Conservation (phyloP, 169 alveolate genomes). For the Plasmodium berghei region DNA sequence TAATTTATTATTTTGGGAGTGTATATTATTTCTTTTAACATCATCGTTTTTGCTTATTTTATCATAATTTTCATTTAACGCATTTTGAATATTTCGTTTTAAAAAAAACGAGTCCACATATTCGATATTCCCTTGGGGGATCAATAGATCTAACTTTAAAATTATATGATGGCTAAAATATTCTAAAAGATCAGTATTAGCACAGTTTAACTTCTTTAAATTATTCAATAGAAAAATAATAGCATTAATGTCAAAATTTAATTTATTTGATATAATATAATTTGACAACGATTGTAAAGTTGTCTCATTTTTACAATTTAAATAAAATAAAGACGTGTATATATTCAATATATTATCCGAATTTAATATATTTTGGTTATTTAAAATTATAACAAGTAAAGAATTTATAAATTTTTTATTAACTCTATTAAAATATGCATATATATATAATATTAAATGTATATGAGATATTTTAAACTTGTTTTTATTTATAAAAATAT, state of each 20-base stretch:
- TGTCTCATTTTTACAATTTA: constrained; percentile 57
- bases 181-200: constrained; percentile 16
- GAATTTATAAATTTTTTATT: constrained; percentile 37
- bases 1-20: background rate
- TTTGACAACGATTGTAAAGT: constrained; percentile 27
- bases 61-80: constrained; percentile 14
- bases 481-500: constrained; percentile 34
- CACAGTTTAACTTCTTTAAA: constrained; percentile 48
- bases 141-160: constrained; percentile 18
- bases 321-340: constrained; percentile 54
- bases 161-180: constrained; percentile 37
- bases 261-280: constrained; percentile 39
- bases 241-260: constrained; percentile 33
- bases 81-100: constrained; percentile 29
- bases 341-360: constrained; percentile 51
- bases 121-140: constrained; percentile 11
- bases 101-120: constrained; percentile 36
- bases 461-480: constrained; percentile 53
- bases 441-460: constrained; percentile 44
- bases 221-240: constrained; percentile 44
- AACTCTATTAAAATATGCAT: constrained; percentile 53
- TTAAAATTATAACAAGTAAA: constrained; percentile 33
- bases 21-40: background rate
- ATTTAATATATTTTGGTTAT: constrained; percentile 26
- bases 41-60: background rate